These are phyloP conservation scores for Pyronema omphalodes DNA, from an alignment of 495 filamentous ascomycete genomes.

Conservation along the genomic window DNA sequence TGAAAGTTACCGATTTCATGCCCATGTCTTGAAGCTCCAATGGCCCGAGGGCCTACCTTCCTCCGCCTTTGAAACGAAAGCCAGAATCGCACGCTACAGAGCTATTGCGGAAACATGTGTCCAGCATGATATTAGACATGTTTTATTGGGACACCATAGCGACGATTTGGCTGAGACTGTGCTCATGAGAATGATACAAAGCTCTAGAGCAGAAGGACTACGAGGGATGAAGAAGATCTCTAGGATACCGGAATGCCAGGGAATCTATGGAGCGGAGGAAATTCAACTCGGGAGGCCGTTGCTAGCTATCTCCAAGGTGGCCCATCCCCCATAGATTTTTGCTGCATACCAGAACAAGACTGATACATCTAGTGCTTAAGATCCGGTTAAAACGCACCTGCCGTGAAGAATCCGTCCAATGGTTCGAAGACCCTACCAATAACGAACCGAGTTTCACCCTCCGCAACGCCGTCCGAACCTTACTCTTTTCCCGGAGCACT, in stretches of 20 bases:
- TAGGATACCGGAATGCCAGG: slow-evolving; percentile 67
- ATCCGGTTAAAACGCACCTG: slow-evolving; percentile 54
- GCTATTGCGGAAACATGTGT: slow-evolving; percentile 44
- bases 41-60: slow-evolving; percentile 38
- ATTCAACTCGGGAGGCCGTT: slow-evolving; percentile 58
- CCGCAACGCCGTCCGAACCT: slow-evolving; percentile 59
- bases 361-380: slow-evolving; percentile 39
- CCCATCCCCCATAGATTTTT: background rate
- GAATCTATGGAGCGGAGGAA: slow-evolving; percentile 47
- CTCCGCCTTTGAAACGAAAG: slow-evolving; percentile 49
- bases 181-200: slow-evolving; percentile 65
- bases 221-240: slow-evolving; percentile 43
- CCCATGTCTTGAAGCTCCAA: slow-evolving; percentile 19
- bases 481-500: slow-evolving; percentile 33
- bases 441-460: slow-evolving; percentile 53
- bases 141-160: slow-evolving; percentile 67
- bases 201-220: slow-evolving; percentile 62
- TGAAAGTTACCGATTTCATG: slow-evolving; percentile 7
- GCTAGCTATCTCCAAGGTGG: slow-evolving; percentile 48
- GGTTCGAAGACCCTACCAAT: slow-evolving; percentile 81
- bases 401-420: slow-evolving; percentile 39
- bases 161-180: slow-evolving; percentile 83
- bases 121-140: slow-evolving; percentile 28
- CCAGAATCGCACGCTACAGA: slow-evolving; percentile 56
- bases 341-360: background rate